phyloP scores from a whole-genome alignment of 208 protist species.

The Acanthamoeba healyi region DNA sequence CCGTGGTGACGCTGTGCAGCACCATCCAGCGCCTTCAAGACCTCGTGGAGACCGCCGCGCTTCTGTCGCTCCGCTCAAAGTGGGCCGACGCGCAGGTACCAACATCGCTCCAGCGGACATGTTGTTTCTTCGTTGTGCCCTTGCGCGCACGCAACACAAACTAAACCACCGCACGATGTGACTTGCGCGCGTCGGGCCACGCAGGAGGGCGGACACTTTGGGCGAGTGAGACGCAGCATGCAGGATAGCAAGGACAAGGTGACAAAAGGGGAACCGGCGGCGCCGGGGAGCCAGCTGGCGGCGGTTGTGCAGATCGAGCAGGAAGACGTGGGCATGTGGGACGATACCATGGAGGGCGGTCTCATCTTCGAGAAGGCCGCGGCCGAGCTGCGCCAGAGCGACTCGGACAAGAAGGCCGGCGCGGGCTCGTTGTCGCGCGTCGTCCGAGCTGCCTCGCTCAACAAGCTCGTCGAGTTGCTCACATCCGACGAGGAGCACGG shows the following conservation, averaged over 20 bases:
- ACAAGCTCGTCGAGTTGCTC: constrained; percentile 66
- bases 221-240: not conserved
- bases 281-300: not conserved
- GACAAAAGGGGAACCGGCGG: not conserved
- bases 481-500: constrained; percentile 26
- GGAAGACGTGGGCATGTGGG: constrained; percentile 5
- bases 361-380: constrained; percentile 15
- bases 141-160: no score
- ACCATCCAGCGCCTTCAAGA: constrained; percentile 18
- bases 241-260: not conserved
- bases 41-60: not conserved
- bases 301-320: not conserved
- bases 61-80: not conserved
- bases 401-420: not conserved
- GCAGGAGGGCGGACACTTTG: constrained; percentile 22
- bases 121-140: no score
- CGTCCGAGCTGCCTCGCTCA: constrained; percentile 37
- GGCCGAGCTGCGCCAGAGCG: not conserved
- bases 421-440: constrained; percentile 1
- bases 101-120: no score
- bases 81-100: constrained; percentile 10
- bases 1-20: not conserved
- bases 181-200: not conserved
- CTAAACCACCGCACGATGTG: no score
- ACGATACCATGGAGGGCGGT: constrained; percentile 7